Percentiles rank a stretch among this genome's conserved stretches.
Evolutionary conservation across 306 rosid species (phyloP).

Genomic region (Rosa rugosa): DNA sequence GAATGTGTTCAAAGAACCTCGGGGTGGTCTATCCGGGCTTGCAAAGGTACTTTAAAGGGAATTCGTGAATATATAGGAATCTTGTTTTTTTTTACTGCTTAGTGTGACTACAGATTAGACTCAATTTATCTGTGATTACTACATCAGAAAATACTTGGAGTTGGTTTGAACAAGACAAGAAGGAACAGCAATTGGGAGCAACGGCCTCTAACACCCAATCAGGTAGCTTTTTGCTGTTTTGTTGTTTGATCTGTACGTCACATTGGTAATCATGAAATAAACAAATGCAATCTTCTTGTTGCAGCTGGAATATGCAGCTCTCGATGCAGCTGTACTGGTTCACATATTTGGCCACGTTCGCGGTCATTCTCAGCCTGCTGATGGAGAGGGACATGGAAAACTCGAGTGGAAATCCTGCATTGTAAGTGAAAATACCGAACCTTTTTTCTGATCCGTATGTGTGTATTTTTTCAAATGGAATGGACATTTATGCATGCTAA

Average conservation of each 20-base stretch:
- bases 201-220: conserved; percentile 77
- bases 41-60: conserved; percentile 51
- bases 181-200: conserved; percentile 97
- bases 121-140: conserved; percentile 24
- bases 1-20: conserved; percentile 65
- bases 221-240: conserved; percentile 40
- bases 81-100: not conserved
- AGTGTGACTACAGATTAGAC: conserved; percentile 13
- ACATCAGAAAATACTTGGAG: conserved; percentile 81
- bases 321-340: conserved; percentile 86
- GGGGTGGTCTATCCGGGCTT: conserved; percentile 90
- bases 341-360: conserved; percentile 78
- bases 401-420: conserved; percentile 78
- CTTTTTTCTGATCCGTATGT: not conserved
- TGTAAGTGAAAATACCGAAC: conserved; percentile 44
- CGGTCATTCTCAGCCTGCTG: conserved; percentile 49
- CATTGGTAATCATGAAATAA: conserved; percentile 4
- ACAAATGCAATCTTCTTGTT: conserved; percentile 17
- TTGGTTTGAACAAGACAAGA: conserved; percentile 87
- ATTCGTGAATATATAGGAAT: conserved; percentile 11
- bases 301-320: conserved; percentile 97
- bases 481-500: too few species aligned
- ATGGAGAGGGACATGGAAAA: conserved; percentile 37
- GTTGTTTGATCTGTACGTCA: not conserved
- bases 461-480: not conserved